These are phyloP conservation scores for Aureobasidium sp. DNA, from an alignment of 2,329 filamentous ascomycete genomes.

Conservation along the genomic window DNA sequence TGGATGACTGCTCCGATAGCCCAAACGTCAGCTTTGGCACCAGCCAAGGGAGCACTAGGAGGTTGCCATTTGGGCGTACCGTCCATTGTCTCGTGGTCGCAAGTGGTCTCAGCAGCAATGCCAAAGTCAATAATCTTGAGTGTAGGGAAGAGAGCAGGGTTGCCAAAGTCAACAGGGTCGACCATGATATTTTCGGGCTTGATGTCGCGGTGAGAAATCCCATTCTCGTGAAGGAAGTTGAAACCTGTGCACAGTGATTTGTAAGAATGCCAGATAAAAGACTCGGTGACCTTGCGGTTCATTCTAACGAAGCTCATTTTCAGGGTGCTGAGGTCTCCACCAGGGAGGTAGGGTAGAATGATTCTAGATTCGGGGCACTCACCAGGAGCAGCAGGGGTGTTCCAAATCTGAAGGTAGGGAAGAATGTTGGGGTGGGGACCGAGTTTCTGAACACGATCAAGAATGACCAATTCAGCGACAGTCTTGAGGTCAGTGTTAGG, in stretches of 20 bases:
- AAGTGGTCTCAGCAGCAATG: not conserved
- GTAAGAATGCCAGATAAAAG: conserved; percentile 42
- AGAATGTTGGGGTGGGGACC: not conserved
- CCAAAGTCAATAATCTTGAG: conserved; percentile 13
- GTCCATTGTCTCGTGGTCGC: not conserved
- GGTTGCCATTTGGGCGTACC: conserved; percentile 7
- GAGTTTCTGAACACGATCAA: not conserved
- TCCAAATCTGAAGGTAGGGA: not conserved
- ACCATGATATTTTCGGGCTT: conserved; percentile 97
- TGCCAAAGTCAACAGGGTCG: conserved; percentile 52
- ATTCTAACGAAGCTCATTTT: not conserved
- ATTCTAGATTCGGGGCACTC: conserved; percentile 2
- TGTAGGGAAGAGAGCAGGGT: not conserved
- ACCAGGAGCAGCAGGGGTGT: not conserved
- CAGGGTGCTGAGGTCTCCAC: not conserved
- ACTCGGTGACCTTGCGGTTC: not conserved
- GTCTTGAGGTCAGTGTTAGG: not conserved
- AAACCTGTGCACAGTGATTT: conserved; percentile 83
- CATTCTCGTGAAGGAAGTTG: conserved; percentile 97
- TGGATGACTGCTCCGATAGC: conserved; percentile 3
- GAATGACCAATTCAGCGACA: not conserved
- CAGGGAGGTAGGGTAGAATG: not conserved
- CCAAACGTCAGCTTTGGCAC: conserved; percentile 6
- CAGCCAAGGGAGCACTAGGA: not conserved
- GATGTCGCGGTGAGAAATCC: conserved; percentile 88